Evolutionary conservation across 805 yeast genomes (phyloP).

Genomic region (Teunomyces funiuensis): DNA sequence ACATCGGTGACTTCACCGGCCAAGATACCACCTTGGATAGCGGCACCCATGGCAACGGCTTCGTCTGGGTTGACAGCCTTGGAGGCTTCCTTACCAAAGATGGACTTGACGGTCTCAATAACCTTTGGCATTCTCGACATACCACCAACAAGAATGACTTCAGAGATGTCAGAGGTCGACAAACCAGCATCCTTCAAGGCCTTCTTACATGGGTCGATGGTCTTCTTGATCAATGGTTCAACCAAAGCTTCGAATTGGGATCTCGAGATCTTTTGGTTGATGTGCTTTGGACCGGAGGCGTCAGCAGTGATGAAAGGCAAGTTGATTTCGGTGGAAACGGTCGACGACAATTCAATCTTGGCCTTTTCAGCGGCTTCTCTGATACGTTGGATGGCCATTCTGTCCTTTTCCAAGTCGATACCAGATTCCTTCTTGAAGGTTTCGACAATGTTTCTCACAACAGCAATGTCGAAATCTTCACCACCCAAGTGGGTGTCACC

Average conservation of each 20-base stretch:
- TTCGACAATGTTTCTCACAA: constrained; percentile 80
- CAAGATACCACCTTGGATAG: constrained; percentile 94
- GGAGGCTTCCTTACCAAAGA: constrained; percentile 82
- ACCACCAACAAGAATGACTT: constrained; percentile 86
- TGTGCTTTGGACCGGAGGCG: constrained; percentile 78
- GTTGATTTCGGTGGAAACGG: constrained; percentile 70
- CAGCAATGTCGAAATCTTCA: constrained; percentile 85
- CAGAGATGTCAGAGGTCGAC: constrained; percentile 64
- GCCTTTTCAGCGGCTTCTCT: constrained; percentile 90
- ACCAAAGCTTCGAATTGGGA: constrained; percentile 66
- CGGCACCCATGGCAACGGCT: constrained; percentile 96
- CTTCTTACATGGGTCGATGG: constrained; percentile 75
- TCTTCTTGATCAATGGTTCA: constrained; percentile 67
- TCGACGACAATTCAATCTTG: constrained; percentile 79
- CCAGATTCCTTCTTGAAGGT: constrained; percentile 76
- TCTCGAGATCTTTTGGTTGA: constrained; percentile 66
- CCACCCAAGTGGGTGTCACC: constrained; percentile 95
- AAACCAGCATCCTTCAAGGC: constrained; percentile 81
- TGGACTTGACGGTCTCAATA: constrained; percentile 66
- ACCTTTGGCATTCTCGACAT: constrained; percentile 94
- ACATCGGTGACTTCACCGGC: constrained; percentile 95
- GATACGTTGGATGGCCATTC: constrained; percentile 81
- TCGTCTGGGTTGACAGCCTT: constrained; percentile 94
- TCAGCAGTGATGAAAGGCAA: constrained; percentile 87
- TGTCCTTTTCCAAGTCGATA: constrained; percentile 60